A percentile compares a stretch with the other conserved stretches of the same genome.
Evolutionary conservation across 352 stramenopile genomes (phyloP).

Genomic region (Globisporangium spinosum): DNA sequence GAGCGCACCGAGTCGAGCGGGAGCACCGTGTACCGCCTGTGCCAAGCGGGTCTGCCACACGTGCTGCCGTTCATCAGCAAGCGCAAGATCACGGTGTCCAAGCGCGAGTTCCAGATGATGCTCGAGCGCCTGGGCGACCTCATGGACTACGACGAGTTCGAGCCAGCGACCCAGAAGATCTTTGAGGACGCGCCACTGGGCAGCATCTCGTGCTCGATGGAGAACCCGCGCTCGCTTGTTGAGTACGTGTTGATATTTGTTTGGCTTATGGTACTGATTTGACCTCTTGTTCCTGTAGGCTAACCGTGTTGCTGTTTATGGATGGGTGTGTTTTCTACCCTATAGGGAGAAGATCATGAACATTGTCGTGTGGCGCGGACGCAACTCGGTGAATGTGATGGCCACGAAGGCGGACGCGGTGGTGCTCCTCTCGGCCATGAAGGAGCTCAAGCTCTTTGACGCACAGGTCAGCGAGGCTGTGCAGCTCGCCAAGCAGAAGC

Average conservation of each 20-base stretch:
- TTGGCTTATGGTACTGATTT: neutral
- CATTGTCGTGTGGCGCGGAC: constrained; percentile 80
- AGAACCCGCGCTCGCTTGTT: constrained; percentile 52
- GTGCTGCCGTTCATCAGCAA: constrained; percentile 81
- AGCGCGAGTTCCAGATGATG: constrained; percentile 83
- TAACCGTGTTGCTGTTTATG: neutral
- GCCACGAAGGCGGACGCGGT: constrained; percentile 74
- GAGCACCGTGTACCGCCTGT: constrained; percentile 85
- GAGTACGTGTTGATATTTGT: constrained; percentile 44
- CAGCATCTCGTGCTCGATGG: constrained; percentile 74
- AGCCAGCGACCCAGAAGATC: constrained; percentile 38
- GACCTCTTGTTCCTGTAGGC: neutral
- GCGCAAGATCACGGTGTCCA: constrained; percentile 59
- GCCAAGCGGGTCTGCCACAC: constrained; percentile 81
- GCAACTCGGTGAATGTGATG: constrained; percentile 87
- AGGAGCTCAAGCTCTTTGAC: constrained; percentile 80
- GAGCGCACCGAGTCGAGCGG: constrained; percentile 79
- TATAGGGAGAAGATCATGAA: constrained; percentile 79
- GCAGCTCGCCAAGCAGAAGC: constrained; percentile 41
- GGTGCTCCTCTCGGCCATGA: constrained; percentile 78
- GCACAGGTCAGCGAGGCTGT: constrained; percentile 37
- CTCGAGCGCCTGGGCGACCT: constrained; percentile 79
- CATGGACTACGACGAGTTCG: constrained; percentile 82
- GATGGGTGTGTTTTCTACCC: constrained; percentile 14
- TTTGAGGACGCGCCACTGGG: constrained; percentile 63